Evolutionary conservation across 2,329 filamentous ascomycete species (phyloP).

Genomic region (Sphaerulina vaccinii): DNA sequence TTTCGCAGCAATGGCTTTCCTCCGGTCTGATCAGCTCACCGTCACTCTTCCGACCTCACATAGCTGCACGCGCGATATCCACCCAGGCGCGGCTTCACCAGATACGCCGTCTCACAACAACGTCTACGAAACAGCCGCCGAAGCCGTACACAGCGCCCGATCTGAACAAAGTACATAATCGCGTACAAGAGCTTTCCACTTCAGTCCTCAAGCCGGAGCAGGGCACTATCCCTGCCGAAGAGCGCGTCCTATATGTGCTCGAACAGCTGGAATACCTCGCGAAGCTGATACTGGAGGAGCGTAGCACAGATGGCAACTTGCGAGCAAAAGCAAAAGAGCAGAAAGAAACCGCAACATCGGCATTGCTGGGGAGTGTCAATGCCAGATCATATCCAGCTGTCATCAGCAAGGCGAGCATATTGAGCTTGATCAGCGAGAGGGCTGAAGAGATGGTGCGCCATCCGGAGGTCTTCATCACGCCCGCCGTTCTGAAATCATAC

Average conservation of each 20-base stretch:
- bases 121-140: constrained; percentile 5
- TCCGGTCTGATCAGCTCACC: neutral
- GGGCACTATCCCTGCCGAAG: constrained; percentile 29
- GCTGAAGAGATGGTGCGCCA: constrained; percentile 72
- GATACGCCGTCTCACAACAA: constrained; percentile 3
- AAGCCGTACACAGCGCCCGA: constrained; percentile 12
- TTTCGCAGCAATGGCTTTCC: neutral
- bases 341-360: constrained; percentile 51
- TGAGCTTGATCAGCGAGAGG: constrained; percentile 50
- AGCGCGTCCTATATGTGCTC: constrained; percentile 35
- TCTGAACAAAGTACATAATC: constrained; percentile 26
- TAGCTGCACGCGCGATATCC: neutral
- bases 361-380: constrained; percentile 52
- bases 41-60: neutral
- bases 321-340: constrained; percentile 8
- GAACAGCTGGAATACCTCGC: constrained; percentile 35
- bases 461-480: constrained; percentile 76
- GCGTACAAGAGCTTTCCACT: constrained; percentile 31
- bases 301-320: constrained; percentile 2
- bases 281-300: constrained; percentile 29
- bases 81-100: constrained; percentile 12
- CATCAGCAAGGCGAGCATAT: constrained; percentile 38
- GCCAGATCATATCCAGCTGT: constrained; percentile 34
- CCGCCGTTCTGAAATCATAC: constrained; percentile 69
- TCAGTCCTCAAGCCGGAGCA: constrained; percentile 28